These are phyloP conservation scores for Daldinia decipiens DNA, from an alignment of 495 filamentous ascomycete genomes.

Conservation along the genomic window DNA sequence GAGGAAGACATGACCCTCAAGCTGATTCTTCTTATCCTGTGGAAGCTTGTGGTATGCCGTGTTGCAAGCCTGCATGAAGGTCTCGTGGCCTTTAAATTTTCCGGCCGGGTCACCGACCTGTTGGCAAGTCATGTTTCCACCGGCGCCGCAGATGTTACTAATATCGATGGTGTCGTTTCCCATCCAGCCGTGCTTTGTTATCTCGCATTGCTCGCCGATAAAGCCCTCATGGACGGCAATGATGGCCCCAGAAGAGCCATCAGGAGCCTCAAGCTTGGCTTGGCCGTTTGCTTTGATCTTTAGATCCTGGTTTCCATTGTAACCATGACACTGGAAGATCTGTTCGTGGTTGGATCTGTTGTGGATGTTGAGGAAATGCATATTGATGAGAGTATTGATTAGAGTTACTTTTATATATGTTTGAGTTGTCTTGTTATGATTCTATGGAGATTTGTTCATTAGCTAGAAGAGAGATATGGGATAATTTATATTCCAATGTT, in stretches of 20 bases:
- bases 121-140: conserved; percentile 56
- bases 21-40: conserved; percentile 44
- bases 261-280: conserved; percentile 45
- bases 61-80: conserved; percentile 56
- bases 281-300: conserved; percentile 43
- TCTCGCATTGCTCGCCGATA: conserved; percentile 56
- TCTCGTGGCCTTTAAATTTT: conserved; percentile 53
- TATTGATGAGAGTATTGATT: conserved; percentile 3
- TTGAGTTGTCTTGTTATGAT: not conserved
- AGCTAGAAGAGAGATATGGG: not conserved
- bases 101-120: conserved; percentile 49
- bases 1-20: conserved; percentile 48
- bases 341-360: conserved; percentile 54
- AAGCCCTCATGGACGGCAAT: conserved; percentile 54
- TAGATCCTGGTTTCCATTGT: conserved; percentile 48
- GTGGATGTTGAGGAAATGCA: conserved; percentile 46
- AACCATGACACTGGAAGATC: conserved; percentile 53
- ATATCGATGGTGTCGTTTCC: conserved; percentile 57
- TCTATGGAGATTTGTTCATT: not conserved
- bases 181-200: conserved; percentile 52
- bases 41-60: conserved; percentile 46
- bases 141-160: conserved; percentile 55
- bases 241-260: conserved; percentile 51
- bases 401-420: not conserved
- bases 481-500: not conserved